Evolutionary conservation across 2,329 filamentous ascomycete species (phyloP).

Genomic region (Aspergillus novofumigatus): DNA sequence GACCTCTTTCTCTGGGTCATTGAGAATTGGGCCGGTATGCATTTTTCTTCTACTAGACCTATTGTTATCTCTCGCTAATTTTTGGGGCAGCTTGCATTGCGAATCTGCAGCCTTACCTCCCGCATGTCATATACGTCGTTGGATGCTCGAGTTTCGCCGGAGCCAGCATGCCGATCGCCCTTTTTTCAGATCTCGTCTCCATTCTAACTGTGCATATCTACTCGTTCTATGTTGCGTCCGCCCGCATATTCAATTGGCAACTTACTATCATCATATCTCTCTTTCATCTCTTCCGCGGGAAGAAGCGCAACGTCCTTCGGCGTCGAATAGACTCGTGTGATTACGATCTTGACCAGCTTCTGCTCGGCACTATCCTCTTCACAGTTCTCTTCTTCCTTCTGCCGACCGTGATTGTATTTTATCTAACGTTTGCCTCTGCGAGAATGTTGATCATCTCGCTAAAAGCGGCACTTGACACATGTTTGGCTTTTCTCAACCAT

Average conservation of each 20-base stretch:
- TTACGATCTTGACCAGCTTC: slow-evolving; percentile 93
- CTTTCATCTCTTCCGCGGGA: slow-evolving; percentile 97
- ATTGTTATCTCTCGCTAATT: slow-evolving; percentile 10
- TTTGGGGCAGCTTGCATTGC: slow-evolving; percentile 63
- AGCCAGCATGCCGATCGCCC: slow-evolving; percentile 91
- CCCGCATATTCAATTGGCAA: slow-evolving; percentile 98
- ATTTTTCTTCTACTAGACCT: not conserved
- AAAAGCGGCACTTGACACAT: slow-evolving; percentile 86
- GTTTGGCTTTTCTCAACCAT: slow-evolving; percentile 91
- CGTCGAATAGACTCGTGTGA: slow-evolving; percentile 98
- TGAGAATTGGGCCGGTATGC: slow-evolving; percentile 85
- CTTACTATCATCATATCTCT: slow-evolving; percentile 92
- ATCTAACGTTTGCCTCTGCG: slow-evolving; percentile 89
- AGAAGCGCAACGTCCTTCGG: slow-evolving; percentile 93
- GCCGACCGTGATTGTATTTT: slow-evolving; percentile 93
- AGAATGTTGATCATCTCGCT: slow-evolving; percentile 92
- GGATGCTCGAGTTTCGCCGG: slow-evolving; percentile 93
- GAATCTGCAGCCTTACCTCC: slow-evolving; percentile 73
- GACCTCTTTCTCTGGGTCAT: slow-evolving; percentile 98
- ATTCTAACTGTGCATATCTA: slow-evolving; percentile 93
- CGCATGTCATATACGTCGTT: slow-evolving; percentile 83
- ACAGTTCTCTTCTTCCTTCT: slow-evolving; percentile 92
- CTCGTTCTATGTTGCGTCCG: slow-evolving; percentile 94
- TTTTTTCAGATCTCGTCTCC: slow-evolving; percentile 91
- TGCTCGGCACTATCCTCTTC: slow-evolving; percentile 94